Percentiles rank a stretch among this genome's conserved stretches.
Conservation (phyloP, 129 eudicot species). For the Chrysanthemum makinoi region DNA sequence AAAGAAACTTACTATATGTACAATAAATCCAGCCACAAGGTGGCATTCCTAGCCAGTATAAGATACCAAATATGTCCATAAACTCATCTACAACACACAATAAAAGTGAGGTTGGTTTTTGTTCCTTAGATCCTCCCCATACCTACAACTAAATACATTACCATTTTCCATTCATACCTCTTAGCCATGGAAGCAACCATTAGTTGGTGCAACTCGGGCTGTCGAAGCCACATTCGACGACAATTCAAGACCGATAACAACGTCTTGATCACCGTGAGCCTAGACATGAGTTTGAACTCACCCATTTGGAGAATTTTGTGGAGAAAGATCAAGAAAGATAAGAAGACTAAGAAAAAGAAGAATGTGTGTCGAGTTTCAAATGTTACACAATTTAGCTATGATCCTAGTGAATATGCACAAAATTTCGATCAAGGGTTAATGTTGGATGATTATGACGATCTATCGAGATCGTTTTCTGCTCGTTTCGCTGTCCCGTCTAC, state of each 20-base stretch:
- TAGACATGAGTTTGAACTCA: constrained; percentile 32
- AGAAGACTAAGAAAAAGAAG: constrained; percentile 31
- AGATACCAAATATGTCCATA: too few species aligned
- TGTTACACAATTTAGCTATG: constrained; percentile 45
- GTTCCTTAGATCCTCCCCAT: constrained; percentile 5
- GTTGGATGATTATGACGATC: constrained; percentile 44
- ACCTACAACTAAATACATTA: background rate
- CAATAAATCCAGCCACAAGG: background rate
- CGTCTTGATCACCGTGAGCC: constrained; percentile 15
- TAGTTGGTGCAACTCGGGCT: constrained; percentile 38
- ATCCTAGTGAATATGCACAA: constrained; percentile 62
- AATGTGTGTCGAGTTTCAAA: constrained; percentile 23
- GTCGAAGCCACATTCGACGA: constrained; percentile 12
- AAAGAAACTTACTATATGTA: background rate
- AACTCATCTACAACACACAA: background rate
- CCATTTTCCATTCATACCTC: background rate
- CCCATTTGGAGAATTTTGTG: constrained; percentile 48
- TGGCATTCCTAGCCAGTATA: too few species aligned
- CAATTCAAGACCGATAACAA: constrained; percentile 31
- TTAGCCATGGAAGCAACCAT: constrained; percentile 44
- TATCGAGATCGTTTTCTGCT: constrained; percentile 68
- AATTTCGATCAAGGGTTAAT: constrained; percentile 57
- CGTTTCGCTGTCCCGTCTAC: constrained; percentile 62
- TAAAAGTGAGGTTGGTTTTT: background rate
- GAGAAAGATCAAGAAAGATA: constrained; percentile 52